Base-by-base conservation (phyloP, 257 asterid genomes). In the Fraxinus pennsylvanica region DNA sequence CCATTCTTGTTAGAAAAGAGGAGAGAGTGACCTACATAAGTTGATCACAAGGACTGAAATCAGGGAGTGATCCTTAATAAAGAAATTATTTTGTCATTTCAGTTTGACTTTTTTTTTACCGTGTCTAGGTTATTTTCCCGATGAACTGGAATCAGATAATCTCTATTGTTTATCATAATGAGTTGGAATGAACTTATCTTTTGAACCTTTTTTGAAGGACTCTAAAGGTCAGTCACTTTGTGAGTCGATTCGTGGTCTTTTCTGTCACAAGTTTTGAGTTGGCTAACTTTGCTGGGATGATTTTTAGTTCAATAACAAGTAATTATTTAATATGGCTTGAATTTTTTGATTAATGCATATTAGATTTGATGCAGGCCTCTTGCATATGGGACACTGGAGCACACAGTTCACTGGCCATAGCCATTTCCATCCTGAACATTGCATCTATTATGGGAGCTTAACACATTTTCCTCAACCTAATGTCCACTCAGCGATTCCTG, bases 381-480 rank as follows among this genome's bases (percentile, higher is more conserved):
- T 47, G 25, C 35, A 38, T 39, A 83, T 83, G 89, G 85, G 78
- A 63, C 86, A 83, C 47, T 8, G 12, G 65, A 81, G 88, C 68
- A 85, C 77, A 57, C 74, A 57, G 67, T 29, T 27, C 68, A 43
- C n/a, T 61, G 67, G 79, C 35, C 75, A 81, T 35, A 83, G 79
- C 70, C 78, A 76, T 78, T 57, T 80, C 8, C 79, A 29, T 52
- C 50, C 85, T 65, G 88, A 81, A 74, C 84, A 84, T 21, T 70
- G 81, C 61, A 61, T 85, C 68, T 74, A 80, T 74, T 78, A 85
- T 67, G 81, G 88, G 74, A 76, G 78, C 80, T 30, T 77, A 32
- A 22, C 85, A 72, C 71, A 81, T 78, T 78, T 76, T 78, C 88
- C 84, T 25, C 85, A 80, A 38, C 87, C 85, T 57, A 81, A 57